A percentile compares a stretch with the other conserved stretches of the same genome.
phyloP scores from a whole-genome alignment of 352 stramenopile genomes.

The Phytophthora uliginosa region DNA sequence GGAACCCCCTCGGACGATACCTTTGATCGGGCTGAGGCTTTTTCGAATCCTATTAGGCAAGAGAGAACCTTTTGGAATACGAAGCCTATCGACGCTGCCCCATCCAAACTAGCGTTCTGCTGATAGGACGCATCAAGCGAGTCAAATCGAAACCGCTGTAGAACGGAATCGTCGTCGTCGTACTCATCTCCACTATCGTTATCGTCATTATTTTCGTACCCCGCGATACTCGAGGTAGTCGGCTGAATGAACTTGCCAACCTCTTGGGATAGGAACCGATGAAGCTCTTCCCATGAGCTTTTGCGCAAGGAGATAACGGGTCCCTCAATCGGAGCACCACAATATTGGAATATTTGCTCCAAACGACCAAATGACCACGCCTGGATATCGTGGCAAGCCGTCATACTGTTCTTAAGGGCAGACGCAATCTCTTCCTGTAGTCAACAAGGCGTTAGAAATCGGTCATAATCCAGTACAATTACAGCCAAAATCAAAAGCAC shows the following conservation, averaged over 20 bases:
- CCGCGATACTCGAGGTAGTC: constrained; percentile 13
- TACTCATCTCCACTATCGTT: constrained; percentile 43
- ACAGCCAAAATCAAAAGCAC: constrained; percentile 5
- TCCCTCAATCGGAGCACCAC: not conserved
- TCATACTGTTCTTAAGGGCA: constrained; percentile 61
- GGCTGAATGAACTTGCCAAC: constrained; percentile 54
- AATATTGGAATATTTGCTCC: constrained; percentile 43
- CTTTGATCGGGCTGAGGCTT: constrained; percentile 31
- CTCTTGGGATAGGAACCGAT: constrained; percentile 49
- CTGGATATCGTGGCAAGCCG: constrained; percentile 44
- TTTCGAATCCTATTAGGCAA: constrained; percentile 57
- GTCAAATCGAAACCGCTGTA: constrained; percentile 45
- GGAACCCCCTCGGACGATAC: constrained; percentile 29
- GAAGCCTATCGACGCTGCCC: constrained; percentile 49
- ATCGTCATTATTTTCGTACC: constrained; percentile 18
- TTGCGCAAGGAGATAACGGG: constrained; percentile 33
- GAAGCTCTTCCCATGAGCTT: constrained; percentile 54
- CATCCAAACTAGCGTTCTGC: constrained; percentile 56
- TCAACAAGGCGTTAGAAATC: not conserved
- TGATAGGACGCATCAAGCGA: constrained; percentile 61
- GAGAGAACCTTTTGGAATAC: constrained; percentile 60
- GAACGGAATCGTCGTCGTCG: constrained; percentile 24
- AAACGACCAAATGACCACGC: constrained; percentile 60
- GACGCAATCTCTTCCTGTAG: constrained; percentile 65
- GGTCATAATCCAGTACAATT: not conserved